These are phyloP conservation scores for Alternaria ventricosa DNA, from an alignment of 2,329 filamentous ascomycete species.

Conservation along the genomic window DNA sequence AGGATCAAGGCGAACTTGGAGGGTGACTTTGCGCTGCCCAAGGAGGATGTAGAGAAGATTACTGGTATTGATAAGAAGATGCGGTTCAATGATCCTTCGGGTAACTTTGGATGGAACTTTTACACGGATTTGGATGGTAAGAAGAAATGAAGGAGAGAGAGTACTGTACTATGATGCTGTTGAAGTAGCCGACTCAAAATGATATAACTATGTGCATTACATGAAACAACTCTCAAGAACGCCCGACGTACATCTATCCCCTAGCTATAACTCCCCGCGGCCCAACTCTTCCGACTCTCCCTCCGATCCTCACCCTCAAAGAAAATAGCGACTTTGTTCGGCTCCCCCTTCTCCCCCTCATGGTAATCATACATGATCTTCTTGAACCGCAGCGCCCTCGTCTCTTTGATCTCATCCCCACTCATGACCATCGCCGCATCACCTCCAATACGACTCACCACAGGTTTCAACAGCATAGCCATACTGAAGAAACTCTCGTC, in stretches of 20 bases:
- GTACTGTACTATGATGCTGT: not conserved
- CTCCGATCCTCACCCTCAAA: constrained; percentile 32
- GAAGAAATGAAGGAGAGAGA: constrained; percentile 15
- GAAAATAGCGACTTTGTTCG: constrained; percentile 38
- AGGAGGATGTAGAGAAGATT: constrained; percentile 73
- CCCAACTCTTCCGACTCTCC: constrained; percentile 37
- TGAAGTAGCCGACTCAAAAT: not conserved
- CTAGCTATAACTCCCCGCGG: constrained; percentile 30
- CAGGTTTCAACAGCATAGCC: constrained; percentile 41
- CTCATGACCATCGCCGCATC: constrained; percentile 32
- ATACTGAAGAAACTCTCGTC: constrained; percentile 42
- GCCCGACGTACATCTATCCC: not conserved
- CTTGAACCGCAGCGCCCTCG: constrained; percentile 31
- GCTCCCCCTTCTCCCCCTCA: constrained; percentile 30
- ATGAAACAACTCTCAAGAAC: not conserved
- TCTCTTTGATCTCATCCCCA: constrained; percentile 39
- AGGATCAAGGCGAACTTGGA: constrained; percentile 41
- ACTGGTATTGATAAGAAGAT: constrained; percentile 64
- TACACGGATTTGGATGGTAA: constrained; percentile 65
- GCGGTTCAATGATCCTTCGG: constrained; percentile 67
- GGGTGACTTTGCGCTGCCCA: constrained; percentile 73
- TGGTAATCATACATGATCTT: constrained; percentile 42
- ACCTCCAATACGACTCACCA: constrained; percentile 31
- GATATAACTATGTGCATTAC: not conserved
- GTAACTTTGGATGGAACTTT: constrained; percentile 64